These are phyloP conservation scores for Tolypocladium guangdongense DNA, from an alignment of 2,329 filamentous ascomycete genomes.

Conservation along the genomic window DNA sequence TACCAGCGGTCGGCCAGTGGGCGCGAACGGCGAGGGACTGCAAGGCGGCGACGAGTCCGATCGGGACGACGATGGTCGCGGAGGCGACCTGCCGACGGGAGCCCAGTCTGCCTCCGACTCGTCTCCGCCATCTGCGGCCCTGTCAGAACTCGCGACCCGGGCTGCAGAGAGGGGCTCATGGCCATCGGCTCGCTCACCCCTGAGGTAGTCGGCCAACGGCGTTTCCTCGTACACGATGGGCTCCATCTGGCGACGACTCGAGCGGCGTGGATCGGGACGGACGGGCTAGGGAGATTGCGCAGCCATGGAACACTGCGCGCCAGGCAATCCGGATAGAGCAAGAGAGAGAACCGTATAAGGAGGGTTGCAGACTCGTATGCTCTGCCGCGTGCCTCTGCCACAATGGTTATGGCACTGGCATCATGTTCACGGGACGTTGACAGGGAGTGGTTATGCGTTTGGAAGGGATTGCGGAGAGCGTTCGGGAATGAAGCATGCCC, in stretches of 20 bases:
- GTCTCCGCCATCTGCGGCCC: constrained; percentile 34
- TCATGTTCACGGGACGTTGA: background rate
- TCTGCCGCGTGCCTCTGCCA: background rate
- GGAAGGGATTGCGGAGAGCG: background rate
- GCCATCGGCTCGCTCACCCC: constrained; percentile 45
- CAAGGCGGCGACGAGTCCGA: constrained; percentile 31
- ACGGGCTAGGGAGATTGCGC: constrained; percentile 18
- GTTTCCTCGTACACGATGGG: constrained; percentile 76
- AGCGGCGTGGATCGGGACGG: constrained; percentile 15
- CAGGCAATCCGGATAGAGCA: background rate
- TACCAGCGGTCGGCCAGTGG: constrained; percentile 43
- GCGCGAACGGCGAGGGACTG: constrained; percentile 42
- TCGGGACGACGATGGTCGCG: constrained; percentile 15
- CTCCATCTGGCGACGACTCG: constrained; percentile 48
- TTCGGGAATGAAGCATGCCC: background rate
- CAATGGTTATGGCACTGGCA: background rate
- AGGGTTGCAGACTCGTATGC: background rate
- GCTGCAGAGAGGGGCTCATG: background rate
- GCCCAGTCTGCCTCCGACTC: constrained; percentile 36
- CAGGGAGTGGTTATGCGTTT: background rate
- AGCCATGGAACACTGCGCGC: constrained; percentile 2
- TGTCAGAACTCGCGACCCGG: constrained; percentile 4
- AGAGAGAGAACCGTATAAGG: background rate
- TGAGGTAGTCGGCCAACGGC: constrained; percentile 79
- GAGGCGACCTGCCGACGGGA: constrained; percentile 25